Conservation (phyloP, 2,329 filamentous ascomycete species). For the Fusarium acutatum region DNA sequence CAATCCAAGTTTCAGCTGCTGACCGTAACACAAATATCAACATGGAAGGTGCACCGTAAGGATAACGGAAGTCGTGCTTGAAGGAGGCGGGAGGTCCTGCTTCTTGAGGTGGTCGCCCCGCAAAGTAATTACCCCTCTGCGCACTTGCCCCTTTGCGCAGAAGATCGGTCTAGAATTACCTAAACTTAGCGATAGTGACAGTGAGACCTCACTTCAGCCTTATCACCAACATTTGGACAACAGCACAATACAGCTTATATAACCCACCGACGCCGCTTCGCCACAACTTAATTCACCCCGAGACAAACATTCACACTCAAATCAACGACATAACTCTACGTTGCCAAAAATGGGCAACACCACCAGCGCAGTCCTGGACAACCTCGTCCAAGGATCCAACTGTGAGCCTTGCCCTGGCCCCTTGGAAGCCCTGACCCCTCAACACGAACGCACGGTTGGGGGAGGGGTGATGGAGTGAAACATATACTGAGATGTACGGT, state of each 20-base stretch:
- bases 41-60: slow-evolving; percentile 4
- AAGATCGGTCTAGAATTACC: slow-evolving; percentile 35
- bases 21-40: background rate
- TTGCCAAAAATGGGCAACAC: slow-evolving; percentile 69
- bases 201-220: slow-evolving; percentile 39
- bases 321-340: background rate
- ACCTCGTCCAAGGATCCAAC: slow-evolving; percentile 95
- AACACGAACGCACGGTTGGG: slow-evolving; percentile 9
- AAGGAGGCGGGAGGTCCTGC: background rate
- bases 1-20: background rate
- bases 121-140: slow-evolving; percentile 40
- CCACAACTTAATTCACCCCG: background rate
- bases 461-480: slow-evolving; percentile 2
- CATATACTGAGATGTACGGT: slow-evolving; percentile 25
- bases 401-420: slow-evolving; percentile 63
- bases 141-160: slow-evolving; percentile 30
- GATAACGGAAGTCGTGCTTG: background rate
- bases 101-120: slow-evolving; percentile 8
- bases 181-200: slow-evolving; percentile 29
- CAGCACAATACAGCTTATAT: slow-evolving; percentile 10
- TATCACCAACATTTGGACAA: slow-evolving; percentile 37
- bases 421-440: slow-evolving; percentile 11
- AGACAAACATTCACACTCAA: background rate
- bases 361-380: slow-evolving; percentile 83
- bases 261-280: background rate